Evolutionary conservation across 2,329 filamentous ascomycete genomes (phyloP), one percentile per base, ranked within the genome.

Genomic region (Neofusicoccum kwambonambiense): DNA sequence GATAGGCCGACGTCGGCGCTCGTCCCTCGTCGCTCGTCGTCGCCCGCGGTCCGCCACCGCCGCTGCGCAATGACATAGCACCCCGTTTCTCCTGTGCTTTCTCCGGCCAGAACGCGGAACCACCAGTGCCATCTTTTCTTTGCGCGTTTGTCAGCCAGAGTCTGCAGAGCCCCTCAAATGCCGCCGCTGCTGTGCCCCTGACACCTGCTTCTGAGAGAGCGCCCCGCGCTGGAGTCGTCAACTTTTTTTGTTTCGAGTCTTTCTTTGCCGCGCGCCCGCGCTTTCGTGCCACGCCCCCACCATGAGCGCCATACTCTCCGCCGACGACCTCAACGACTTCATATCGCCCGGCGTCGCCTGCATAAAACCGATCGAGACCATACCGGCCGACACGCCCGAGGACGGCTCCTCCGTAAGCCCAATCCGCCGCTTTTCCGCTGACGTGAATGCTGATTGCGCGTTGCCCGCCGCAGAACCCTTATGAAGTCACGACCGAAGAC

Each of bases 291-390:
- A 4, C 11, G 27, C 34, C 44, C 52, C 27, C 70, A 73, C 66
- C 64, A 99, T 99, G 95, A 97, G 93, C 76, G 95, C 95, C 68
- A 99, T 99, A 73, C 90, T 99, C 73, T 98, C 93, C 64, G 90
- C 90, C 73, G 94, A 99, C 82, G 93, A 97, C 77, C 84, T 99
- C 67, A 99, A 99, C 83, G 95, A 99, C 83, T 99, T 99, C 81
- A 99, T 99, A 76, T 95, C 91, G 65, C 95, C 95, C 13, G 93
- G 94, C 68, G 93, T 99, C 74, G 95, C 95, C 68, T 99, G 95
- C 80, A 98, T 99, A 79, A 98, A 99, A 75, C 95, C 95, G 34
- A 86, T 99, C 75, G 95, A 99, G 78, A 96, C 92, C 2, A 86
- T 99, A 13, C 94, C 95, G 2, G 57, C 83, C 85, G 80, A 85